Evolutionary conservation across 768 basidiomycete species (phyloP), one percentile per base, ranked within the genome.

Genomic region (Amanita phalloides): DNA sequence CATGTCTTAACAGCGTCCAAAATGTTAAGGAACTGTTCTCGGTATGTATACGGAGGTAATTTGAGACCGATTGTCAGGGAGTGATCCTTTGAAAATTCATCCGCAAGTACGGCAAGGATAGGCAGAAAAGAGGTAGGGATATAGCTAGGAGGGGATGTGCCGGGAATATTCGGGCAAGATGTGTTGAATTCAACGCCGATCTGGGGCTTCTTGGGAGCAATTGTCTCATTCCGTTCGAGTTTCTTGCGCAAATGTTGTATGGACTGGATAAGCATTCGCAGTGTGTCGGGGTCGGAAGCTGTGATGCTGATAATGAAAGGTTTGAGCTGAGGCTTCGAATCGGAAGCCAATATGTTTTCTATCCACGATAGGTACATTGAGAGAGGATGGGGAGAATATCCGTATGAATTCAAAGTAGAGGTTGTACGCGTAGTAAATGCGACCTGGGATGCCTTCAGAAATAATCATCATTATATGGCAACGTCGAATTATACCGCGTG

Each of bases 251-350:
- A 71, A 2, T 49, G 59, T 60, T 83, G 84, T 60, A 93, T 75
- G n/a, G 70, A 59, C 30, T 64, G 60, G 39, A 91, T 63, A 79
- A 88, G 82, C 21, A 63, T 57, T 6, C 60, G 61, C 43, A 90
- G 75, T 21, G 74, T 73, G 1, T 61, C 60, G 4, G 81, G 64
- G 43, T 72, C 63, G 7, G 84, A 78, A 13, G 82, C 75, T 10
- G 88, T 86, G 62, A 91, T 79, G 66, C 84, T 88, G 63, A 93
- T 75, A 60, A 93, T 83, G 59, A 93, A 72, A 1, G 85, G 89
- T 54, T 74, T 67, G 54, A 49, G 54, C 48, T 47, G 37, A 42
- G 37, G 38, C 48, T 37, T 28, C 51, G 53, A 25, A 62, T 56
- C 30, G 9, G 67, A 66, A 11, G 55, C 60, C 54, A 77, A 63